These are phyloP conservation scores for Penicillium digitatum DNA, from an alignment of 2,329 filamentous ascomycete species.

Conservation along the genomic window DNA sequence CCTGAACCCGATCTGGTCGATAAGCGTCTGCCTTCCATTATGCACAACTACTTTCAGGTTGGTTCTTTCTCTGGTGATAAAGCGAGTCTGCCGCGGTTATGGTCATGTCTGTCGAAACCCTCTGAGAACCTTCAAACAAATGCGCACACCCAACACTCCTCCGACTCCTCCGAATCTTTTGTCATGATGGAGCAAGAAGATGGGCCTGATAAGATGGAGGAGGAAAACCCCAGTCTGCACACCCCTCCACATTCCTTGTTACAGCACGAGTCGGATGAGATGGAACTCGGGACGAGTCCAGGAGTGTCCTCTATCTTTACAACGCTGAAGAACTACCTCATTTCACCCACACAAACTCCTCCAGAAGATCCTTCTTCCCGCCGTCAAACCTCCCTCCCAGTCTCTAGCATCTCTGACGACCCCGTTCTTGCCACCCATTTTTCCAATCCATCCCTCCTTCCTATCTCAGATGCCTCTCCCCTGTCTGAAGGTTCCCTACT, in stretches of 20 bases:
- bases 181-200: constrained; percentile 42
- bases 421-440: constrained; percentile 65
- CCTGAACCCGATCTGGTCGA: constrained; percentile 90
- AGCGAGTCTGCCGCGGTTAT: constrained; percentile 45
- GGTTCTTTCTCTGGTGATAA: constrained; percentile 77
- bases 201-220: constrained; percentile 31
- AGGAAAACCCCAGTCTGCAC: constrained; percentile 36
- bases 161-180: constrained; percentile 39
- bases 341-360: constrained; percentile 28
- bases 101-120: constrained; percentile 34
- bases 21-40: constrained; percentile 91
- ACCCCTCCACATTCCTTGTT: constrained; percentile 46
- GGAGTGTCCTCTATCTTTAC: constrained; percentile 44
- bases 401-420: constrained; percentile 62
- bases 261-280: constrained; percentile 43
- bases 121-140: constrained; percentile 15
- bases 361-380: constrained; percentile 36
- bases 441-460: constrained; percentile 61
- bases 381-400: constrained; percentile 51
- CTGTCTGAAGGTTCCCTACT: constrained; percentile 51
- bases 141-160: constrained; percentile 12
- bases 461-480: constrained; percentile 46
- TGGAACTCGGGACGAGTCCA: constrained; percentile 38
- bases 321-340: constrained; percentile 45
- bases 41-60: constrained; percentile 99